Base-by-base conservation (phyloP, 169 alveolate genomes). In the Besnoitia besnoiti region DNA sequence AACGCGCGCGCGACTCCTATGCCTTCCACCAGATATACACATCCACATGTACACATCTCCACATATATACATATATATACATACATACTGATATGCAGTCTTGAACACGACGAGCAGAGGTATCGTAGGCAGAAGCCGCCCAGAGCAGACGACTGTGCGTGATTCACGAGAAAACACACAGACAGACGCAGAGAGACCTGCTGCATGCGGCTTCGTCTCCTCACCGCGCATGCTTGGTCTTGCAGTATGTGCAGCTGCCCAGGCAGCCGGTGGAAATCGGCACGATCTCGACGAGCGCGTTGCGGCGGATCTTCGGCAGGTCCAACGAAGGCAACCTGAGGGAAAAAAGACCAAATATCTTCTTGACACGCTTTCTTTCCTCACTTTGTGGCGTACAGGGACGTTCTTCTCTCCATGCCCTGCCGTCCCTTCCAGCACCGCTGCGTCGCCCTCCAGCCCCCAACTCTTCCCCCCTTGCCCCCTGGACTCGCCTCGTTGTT, bases 171-270 rank as follows among this genome's bases (percentile, higher is more conserved):
- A n/a, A n/a, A n/a, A n/a, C n/a, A n/a, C n/a, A n/a, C n/a, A n/a
- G n/a, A n/a, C n/a, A n/a, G n/a, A n/a, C n/a, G n/a, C n/a, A n/a
- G n/a, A n/a, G n/a, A n/a, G n/a, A n/a, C n/a, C n/a, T n/a, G n/a
- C n/a, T n/a, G n/a, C n/a, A n/a, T n/a, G n/a, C n/a, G n/a, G n/a
- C n/a, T n/a, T n/a, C n/a, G n/a, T n/a, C 2, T n/a, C 0, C 93
- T 0, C 44, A 93, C 95, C 96, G 91, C n/a, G 99, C 99, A 94
- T 98, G 99, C 95, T 98, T 98, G 42, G 99, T 99, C 93, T 99
- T 99, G 96, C 99, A 99, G 94, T 98, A 99, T 19, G 99, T 98
- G 95, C 99, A 99, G 89, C 97, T 96, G 73, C 99, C 99, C 39
- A 99, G 96, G 84, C 99, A 99, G n/a, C 99, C 99, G 47, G 99